These are phyloP conservation scores for Aureobasidium vineae DNA, from an alignment of 2,329 filamentous ascomycete species.

Conservation along the genomic window DNA sequence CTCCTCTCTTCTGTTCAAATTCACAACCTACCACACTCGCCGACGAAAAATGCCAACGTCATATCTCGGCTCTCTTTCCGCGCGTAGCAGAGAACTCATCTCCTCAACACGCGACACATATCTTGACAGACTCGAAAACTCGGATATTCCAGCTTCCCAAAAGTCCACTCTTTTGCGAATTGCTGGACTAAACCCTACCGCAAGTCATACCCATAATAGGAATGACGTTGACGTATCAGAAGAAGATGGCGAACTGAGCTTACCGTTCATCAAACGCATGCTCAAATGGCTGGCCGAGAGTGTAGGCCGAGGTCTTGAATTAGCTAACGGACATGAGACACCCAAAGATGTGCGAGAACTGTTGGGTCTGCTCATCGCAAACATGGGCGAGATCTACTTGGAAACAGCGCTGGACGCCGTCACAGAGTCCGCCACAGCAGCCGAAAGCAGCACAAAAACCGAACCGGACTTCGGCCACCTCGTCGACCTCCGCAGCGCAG, in stretches of 20 bases:
- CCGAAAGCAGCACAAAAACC: constrained; percentile 70
- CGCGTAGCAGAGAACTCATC: constrained; percentile 84
- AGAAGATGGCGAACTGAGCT: constrained; percentile 77
- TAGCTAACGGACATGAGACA: constrained; percentile 83
- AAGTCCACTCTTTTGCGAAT: constrained; percentile 88
- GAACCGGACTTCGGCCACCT: constrained; percentile 89
- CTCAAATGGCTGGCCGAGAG: constrained; percentile 96
- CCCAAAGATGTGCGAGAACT: constrained; percentile 90
- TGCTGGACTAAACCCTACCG: constrained; percentile 72
- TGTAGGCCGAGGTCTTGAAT: constrained; percentile 83
- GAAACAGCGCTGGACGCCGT: constrained; percentile 66
- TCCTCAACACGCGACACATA: constrained; percentile 88
- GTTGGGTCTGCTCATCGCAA: constrained; percentile 76
- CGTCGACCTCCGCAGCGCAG: constrained; percentile 71
- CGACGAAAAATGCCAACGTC: constrained; percentile 85
- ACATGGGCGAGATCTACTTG: constrained; percentile 80
- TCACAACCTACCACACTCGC: constrained; percentile 87
- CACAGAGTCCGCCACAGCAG: constrained; percentile 69
- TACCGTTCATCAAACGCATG: constrained; percentile 95
- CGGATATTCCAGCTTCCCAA: constrained; percentile 82
- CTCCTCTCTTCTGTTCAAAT: constrained; percentile 92
- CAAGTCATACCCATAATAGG: constrained; percentile 51
- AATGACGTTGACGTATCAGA: constrained; percentile 89
- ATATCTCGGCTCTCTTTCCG: constrained; percentile 88
- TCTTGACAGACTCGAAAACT: constrained; percentile 81